Evolutionary conservation across 345 rosid species (phyloP), one percentile per base, ranked within the genome.

Genomic region (Ailanthus altissimus): DNA sequence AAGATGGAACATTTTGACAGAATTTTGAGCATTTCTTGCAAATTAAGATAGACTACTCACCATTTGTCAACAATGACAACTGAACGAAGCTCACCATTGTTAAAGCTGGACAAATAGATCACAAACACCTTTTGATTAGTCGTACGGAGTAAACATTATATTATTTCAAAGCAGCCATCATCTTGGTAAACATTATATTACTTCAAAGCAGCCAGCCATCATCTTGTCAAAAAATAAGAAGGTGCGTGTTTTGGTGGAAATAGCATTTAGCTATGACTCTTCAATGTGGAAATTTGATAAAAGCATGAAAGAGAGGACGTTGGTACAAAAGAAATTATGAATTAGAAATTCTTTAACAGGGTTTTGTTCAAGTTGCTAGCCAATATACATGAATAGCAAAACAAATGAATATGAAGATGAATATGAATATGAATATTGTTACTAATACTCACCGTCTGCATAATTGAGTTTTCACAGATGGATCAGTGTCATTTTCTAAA

Each of bases 21-120:
- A 32, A 32, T 32, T 32, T 28, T 21, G 11, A 36, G 53, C 9
- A 26, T 49, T 25, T 21, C 8, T 12, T 66, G 16, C 10, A 5
- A 50, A 51, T 26, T 15, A 14, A n/a, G 45, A 43, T 43, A 16
- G 65, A 32, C 1, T 5, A 6, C 32, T 62, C 11, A 74, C 69
- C 69, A 51, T 74, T 61, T 61, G 11, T 74, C 61, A 23, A 62
- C 47, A 36, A 74, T 36, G 14, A 74, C 69, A 0, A 61, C 59
- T 0, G 77, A 61, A 47, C 69, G 77, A 61, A 74, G 43, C 21
- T 74, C 68, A 20, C 77, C 47, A 21, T 74, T 74, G 32, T 32
- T 36, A 32, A 74, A 74, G 58, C 77, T 74, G 47, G 8, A 16
- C 36, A 50, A 8, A 16, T 2, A 47, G 18, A 23, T 5, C 40